Evolutionary conservation across 2,329 filamentous ascomycete genomes (phyloP).

Genomic region (Fusarium kyushuense): DNA sequence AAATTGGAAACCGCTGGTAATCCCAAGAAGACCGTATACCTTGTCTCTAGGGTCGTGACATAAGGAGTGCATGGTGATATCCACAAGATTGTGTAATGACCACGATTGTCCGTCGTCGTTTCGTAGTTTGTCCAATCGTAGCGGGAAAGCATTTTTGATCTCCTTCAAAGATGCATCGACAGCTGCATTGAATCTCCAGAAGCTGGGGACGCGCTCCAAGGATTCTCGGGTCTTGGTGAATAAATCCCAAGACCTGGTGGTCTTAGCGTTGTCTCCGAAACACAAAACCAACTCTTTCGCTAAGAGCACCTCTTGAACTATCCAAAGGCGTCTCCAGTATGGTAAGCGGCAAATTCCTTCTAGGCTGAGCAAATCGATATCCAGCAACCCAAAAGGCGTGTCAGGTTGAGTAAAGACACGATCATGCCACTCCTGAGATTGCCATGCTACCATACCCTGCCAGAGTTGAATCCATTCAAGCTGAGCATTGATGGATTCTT

Average conservation of each 20-base stretch:
- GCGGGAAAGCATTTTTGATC: neutral
- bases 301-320: neutral
- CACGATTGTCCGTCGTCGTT: neutral
- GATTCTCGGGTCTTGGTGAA: neutral
- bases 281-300: neutral
- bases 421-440: neutral
- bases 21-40: neutral
- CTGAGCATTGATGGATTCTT: neutral
- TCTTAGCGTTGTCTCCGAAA: neutral
- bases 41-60: neutral
- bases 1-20: neutral
- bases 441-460: neutral
- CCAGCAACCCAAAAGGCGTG: neutral
- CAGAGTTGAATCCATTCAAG: neutral
- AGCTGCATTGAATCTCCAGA: neutral
- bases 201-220: neutral
- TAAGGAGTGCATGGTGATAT: neutral
- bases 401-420: neutral
- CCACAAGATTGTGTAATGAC: neutral
- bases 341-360: neutral
- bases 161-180: neutral
- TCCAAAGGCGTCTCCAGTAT: slow-evolving; percentile 7
- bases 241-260: neutral
- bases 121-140: neutral
- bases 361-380: neutral